These are phyloP conservation scores for Somion occarium DNA, from an alignment of 1,284 basidiomycete genomes.

Conservation along the genomic window DNA sequence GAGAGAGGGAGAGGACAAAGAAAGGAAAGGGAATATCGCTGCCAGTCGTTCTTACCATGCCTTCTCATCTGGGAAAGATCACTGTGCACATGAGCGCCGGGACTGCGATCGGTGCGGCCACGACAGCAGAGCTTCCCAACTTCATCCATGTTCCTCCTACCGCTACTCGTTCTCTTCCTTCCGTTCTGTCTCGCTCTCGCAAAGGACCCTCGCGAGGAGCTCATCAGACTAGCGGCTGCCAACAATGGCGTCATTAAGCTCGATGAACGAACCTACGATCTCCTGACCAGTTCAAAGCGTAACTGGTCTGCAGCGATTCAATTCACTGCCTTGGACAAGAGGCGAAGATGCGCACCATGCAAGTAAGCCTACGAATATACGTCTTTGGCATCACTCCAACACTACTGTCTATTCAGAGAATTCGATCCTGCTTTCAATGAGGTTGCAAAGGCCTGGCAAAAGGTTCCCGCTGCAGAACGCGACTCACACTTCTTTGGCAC, in stretches of 20 bases:
- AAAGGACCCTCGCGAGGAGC: conserved; percentile 41
- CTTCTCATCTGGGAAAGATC: too few species aligned
- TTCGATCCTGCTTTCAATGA: conserved; percentile 80
- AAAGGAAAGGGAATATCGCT: background rate
- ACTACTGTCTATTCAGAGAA: conserved; percentile 44
- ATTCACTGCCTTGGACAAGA: conserved; percentile 78
- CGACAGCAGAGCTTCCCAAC: too few species aligned
- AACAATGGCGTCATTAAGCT: conserved; percentile 80
- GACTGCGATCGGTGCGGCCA: background rate
- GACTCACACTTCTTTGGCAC: conserved; percentile 87
- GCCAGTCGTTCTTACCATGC: background rate
- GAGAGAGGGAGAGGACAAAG: background rate
- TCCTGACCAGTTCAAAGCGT: conserved; percentile 68
- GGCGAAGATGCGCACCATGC: conserved; percentile 80
- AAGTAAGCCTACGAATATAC: conserved; percentile 40
- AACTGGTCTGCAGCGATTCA: conserved; percentile 83
- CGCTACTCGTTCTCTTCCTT: conserved; percentile 41
- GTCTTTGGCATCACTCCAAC: background rate
- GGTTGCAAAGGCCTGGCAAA: conserved; percentile 79
- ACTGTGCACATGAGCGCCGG: background rate
- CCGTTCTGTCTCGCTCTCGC: conserved; percentile 42
- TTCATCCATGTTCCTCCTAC: conserved; percentile 33
- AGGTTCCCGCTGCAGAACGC: conserved; percentile 51
- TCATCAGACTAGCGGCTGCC: conserved; percentile 59
- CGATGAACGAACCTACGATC: conserved; percentile 69